Conservation (phyloP, 192 early-diverging fungal species). For the Diversispora eburnea region DNA sequence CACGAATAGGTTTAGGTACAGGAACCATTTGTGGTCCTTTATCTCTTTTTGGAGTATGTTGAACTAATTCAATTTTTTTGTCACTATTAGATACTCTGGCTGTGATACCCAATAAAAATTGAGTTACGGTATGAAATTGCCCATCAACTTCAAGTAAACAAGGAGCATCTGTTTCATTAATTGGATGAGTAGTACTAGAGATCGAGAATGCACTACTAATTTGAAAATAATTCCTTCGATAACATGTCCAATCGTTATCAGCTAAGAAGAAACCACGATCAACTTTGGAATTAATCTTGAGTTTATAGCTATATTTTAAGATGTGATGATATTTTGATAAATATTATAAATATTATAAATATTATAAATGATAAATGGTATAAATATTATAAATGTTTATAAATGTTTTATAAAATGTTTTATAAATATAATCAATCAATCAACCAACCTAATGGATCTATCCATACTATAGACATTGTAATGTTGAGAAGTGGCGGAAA, state of each 20-base stretch:
- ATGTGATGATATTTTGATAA: background rate
- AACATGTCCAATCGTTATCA: conserved; percentile 89
- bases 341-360: too few relatives aligned
- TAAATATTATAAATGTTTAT: background rate
- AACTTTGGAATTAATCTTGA: conserved; percentile 71
- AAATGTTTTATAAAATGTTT: background rate
- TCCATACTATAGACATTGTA: conserved; percentile 65
- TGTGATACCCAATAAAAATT: conserved; percentile 74
- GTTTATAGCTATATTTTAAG: conserved; percentile 44
- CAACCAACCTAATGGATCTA: conserved; percentile 44
- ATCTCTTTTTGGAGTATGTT: conserved; percentile 89
- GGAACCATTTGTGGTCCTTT: conserved; percentile 85
- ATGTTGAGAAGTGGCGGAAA: conserved; percentile 63
- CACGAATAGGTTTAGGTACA: conserved; percentile 50
- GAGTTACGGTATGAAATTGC: conserved; percentile 49
- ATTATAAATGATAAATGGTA: background rate
- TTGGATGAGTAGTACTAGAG: conserved; percentile 38
- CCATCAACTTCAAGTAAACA: conserved; percentile 65
- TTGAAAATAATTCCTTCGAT: conserved; percentile 94
- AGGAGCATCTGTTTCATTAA: conserved; percentile 47
- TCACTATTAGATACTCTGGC: conserved; percentile 71
- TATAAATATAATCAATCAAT: background rate
- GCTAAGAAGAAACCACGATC: conserved; percentile 93
- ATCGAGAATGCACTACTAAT: conserved; percentile 65
- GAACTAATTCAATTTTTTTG: conserved; percentile 76